Base-by-base conservation (phyloP, 139 green algal species). In the Auxenochlorella pyrenoidosa region DNA sequence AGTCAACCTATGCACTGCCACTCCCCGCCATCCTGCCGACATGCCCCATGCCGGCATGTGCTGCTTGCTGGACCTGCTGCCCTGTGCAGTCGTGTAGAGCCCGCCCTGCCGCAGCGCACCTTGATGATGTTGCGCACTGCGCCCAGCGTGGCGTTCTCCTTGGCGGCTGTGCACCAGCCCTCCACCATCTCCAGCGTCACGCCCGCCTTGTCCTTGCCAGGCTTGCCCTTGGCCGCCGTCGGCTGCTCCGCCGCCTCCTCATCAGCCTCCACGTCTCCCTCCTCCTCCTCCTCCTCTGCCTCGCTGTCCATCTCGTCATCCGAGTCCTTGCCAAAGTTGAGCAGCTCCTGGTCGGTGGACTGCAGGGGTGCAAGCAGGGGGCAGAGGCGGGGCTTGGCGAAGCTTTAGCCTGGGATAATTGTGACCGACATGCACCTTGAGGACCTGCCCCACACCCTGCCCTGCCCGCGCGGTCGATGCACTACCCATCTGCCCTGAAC, bases 341-440 rank as follows among this genome's bases (percentile, higher is more conserved):
- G 91, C 84, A 99, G 91, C 43, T 96, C 93, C 47, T 96, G 83
- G 85, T 99, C 97, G 4, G 95, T 96, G 32, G 96, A 90, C 90
- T 96, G 90, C 71, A 94, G 80, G 85, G 6, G 1, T 44, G 26
- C 18, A 65, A 66, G 5, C 34, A 68, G 36, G 73, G 38, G 43
- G 16, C 15, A 58, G 36, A 58, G 41, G 41, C 38, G 41, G 47
- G 84, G 19, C 13, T 26, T 26, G 36, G 26, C 51, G 34, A 10
- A 30, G 54, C 5, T 10, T 34, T 51, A 22, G 6, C 22, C 1
- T 5, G 1, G 32, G 75, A 58, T 58, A 58, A 58, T n/a, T n/a
- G n/a, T n/a, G n/a, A n/a, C n/a, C n/a, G n/a, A n/a, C n/a, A n/a
- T n/a, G n/a, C n/a, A n/a, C n/a, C n/a, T n/a, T n/a, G n/a, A n/a